Conservation (phyloP, 306 rosid species). For the Chamaecrista fasciculata region DNA sequence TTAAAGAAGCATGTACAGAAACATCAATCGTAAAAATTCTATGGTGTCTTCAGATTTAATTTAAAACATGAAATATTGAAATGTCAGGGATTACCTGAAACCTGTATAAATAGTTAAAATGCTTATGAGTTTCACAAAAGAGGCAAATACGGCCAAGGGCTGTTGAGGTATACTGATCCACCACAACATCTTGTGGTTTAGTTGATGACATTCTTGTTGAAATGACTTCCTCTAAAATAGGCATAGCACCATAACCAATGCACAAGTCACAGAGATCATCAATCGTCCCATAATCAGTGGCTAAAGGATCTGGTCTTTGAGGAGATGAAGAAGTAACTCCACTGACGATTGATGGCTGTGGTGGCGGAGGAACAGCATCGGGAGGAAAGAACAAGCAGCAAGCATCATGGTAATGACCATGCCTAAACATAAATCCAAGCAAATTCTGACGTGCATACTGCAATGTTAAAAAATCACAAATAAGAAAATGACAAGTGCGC, state of each 20-base stretch:
- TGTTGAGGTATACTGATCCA: slow-evolving; percentile 57
- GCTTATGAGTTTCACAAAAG: slow-evolving; percentile 84
- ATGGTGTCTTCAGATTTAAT: slow-evolving; percentile 18
- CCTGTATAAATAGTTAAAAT: slow-evolving; percentile 80
- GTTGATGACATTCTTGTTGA: slow-evolving; percentile 69
- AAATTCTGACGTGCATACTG: slow-evolving; percentile 92
- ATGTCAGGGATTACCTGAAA: slow-evolving; percentile 66
- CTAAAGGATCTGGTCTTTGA: slow-evolving; percentile 80
- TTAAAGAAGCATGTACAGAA: not conserved
- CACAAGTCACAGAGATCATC: slow-evolving; percentile 87
- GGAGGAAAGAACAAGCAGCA: slow-evolving; percentile 83
- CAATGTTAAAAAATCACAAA: slow-evolving; percentile 38
- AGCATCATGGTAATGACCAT: slow-evolving; percentile 84
- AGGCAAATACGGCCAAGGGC: slow-evolving; percentile 85
- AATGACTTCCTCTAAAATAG: slow-evolving; percentile 83
- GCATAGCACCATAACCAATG: slow-evolving; percentile 83
- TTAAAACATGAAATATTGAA: not conserved
- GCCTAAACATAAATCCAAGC: slow-evolving; percentile 90
- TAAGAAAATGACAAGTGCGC: too few species aligned
- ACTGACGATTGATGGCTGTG: slow-evolving; percentile 59
- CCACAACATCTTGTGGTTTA: slow-evolving; percentile 50
- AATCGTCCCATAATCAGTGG: slow-evolving; percentile 86
- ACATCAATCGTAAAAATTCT: not conserved
- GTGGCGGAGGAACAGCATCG: slow-evolving; percentile 68
- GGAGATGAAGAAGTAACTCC: slow-evolving; percentile 83